Percentiles rank a stretch among this genome's conserved stretches.
phyloP scores from a whole-genome alignment of 176 grass and related monocot genomes.

The Phoenix dactylifera region DNA sequence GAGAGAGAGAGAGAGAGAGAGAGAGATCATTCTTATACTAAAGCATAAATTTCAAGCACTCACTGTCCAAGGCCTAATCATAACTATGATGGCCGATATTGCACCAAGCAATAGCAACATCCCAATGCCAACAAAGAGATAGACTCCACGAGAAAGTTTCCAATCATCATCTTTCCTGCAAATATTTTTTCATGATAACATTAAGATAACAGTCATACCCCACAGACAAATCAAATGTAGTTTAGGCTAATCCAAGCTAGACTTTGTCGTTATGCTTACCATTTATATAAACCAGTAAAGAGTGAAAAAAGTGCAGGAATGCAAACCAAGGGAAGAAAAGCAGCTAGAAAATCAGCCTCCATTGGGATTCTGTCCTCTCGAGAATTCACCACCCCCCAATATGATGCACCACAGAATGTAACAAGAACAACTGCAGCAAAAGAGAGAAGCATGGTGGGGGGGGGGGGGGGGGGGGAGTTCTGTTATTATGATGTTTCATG shows the following conservation, averaged over 20 bases:
- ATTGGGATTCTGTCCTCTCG: slow-evolving; percentile 67
- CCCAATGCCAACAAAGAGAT: slow-evolving; percentile 88
- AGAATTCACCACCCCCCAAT: slow-evolving; percentile 95
- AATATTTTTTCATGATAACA: slow-evolving; percentile 26
- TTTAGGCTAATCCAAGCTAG: too few relatives aligned
- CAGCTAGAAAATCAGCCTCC: slow-evolving; percentile 87
- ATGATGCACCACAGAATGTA: slow-evolving; percentile 68
- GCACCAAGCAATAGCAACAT: slow-evolving; percentile 76
- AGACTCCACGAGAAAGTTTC: slow-evolving; percentile 81
- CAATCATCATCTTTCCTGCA: slow-evolving; percentile 99
- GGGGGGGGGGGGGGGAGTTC: too few relatives aligned
- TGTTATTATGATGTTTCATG: too few relatives aligned
- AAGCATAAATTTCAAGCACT: slow-evolving; percentile 9
- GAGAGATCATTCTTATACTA: too few relatives aligned
- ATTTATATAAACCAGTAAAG: slow-evolving; percentile 86
- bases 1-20: too few relatives aligned
- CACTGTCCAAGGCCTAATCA: slow-evolving; percentile 91
- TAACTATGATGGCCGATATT: slow-evolving; percentile 61
- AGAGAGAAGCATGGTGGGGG: too few relatives aligned
- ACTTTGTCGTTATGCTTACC: slow-evolving; percentile 27
- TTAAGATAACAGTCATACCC: background rate
- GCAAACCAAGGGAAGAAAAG: slow-evolving; percentile 89
- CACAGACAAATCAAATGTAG: too few relatives aligned
- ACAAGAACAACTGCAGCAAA: slow-evolving; percentile 68
- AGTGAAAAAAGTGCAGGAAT: slow-evolving; percentile 87